Percentiles rank a stretch among this genome's conserved stretches.
These are phyloP conservation scores for Podospora pseudoanserina DNA, from an alignment of 495 filamentous ascomycete species.

Conservation along the genomic window DNA sequence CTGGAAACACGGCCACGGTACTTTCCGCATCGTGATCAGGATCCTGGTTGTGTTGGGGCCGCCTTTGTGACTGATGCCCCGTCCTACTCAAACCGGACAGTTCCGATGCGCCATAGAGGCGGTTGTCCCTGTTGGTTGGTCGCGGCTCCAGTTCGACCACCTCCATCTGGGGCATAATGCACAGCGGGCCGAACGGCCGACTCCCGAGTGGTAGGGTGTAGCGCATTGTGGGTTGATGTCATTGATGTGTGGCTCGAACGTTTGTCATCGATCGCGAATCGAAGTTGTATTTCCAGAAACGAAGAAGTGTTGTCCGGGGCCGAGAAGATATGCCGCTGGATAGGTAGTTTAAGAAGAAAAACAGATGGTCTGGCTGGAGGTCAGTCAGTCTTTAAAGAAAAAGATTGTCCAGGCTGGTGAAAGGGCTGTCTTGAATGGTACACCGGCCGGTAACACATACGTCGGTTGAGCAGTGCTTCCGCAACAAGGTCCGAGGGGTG, in stretches of 20 bases:
- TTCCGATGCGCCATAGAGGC: background rate
- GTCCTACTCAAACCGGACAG: background rate
- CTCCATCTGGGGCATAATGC: slow-evolving; percentile 13
- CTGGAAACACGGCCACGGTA: slow-evolving; percentile 5
- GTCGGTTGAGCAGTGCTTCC: background rate
- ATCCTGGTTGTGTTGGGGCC: background rate
- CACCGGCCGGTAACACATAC: background rate
- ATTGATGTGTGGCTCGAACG: background rate
- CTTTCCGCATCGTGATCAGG: background rate
- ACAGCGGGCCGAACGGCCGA: background rate
- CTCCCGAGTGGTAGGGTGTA: background rate
- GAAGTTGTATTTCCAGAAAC: too few relatives aligned
- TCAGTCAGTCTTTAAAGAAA: background rate
- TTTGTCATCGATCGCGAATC: background rate
- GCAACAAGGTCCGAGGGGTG: background rate
- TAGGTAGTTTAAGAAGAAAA: too few relatives aligned
- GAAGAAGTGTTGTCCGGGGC: too few relatives aligned
- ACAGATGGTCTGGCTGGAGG: too few relatives aligned
- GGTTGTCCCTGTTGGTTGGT: slow-evolving; percentile 2
- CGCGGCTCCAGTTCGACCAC: slow-evolving; percentile 13
- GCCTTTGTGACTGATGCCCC: background rate
- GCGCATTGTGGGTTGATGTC: background rate
- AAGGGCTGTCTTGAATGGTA: background rate
- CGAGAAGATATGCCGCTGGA: too few relatives aligned
- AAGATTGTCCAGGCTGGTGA: background rate